Conservation (phyloP, 2,329 filamentous ascomycete genomes). For the Cadophora sp. region DNA sequence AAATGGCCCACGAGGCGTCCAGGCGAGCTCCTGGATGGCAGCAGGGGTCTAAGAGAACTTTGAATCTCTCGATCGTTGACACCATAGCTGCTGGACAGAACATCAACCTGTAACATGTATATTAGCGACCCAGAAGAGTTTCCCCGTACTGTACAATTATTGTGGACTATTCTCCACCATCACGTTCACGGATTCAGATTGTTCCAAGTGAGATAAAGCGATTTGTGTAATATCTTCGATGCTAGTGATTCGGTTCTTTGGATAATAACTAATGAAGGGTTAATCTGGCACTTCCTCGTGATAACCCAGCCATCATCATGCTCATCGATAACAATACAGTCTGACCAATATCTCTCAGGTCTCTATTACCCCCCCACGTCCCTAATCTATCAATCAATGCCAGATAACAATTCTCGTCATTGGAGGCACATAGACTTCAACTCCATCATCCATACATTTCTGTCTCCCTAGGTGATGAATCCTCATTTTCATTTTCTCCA, state of each 20-base stretch:
- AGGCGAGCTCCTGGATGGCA: neutral
- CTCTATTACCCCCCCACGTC: neutral
- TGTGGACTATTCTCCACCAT: neutral
- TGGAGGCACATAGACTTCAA: neutral
- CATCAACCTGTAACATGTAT: neutral
- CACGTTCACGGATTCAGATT: neutral
- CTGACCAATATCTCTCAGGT: neutral
- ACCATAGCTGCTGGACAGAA: neutral
- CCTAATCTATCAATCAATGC: neutral
- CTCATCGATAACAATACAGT: neutral
- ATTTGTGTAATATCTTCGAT: neutral
- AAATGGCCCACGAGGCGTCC: neutral
- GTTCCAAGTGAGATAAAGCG: neutral
- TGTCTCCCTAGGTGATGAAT: neutral
- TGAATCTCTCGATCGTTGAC: neutral
- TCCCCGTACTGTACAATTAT: neutral
- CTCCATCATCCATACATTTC: constrained; percentile 13
- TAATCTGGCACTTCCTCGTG: neutral
- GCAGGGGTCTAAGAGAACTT: neutral
- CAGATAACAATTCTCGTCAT: neutral
- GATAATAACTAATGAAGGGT: neutral
- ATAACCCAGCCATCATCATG: neutral
- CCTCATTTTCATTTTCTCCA: neutral
- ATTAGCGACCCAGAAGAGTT: neutral
- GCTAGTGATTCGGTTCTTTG: neutral